Evolutionary conservation across 1,139 yeast species (phyloP), one percentile per base, ranked within the genome.

Genomic region (Geotrichum siamense): DNA sequence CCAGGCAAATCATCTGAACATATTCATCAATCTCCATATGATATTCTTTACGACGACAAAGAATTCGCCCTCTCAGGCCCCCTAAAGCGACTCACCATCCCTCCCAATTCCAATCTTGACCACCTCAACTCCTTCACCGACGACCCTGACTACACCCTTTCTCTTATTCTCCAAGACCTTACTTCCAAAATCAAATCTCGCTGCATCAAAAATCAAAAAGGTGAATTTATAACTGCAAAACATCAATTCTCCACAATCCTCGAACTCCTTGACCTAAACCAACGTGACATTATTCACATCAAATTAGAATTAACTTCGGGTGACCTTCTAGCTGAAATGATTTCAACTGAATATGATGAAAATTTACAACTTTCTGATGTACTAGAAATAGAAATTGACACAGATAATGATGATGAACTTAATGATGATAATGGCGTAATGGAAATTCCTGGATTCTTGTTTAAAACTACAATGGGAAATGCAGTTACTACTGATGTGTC

Each of bases 161-260:
- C 44, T 4, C 43, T 34, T 17, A 8, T 43, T 16, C 17, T 43
- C 5, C 19, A 43, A 33, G 33, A 21, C 19, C 16, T 43, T 2
- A 27, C 30, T 2, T 6, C 15, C 13, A 38, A 38, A 43, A 43
- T 43, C 21, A 30, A 19, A 17, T 12, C n/a, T 1, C 43, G 46
- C 10, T 9, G 23, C 2, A 10, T 43, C 12, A 43, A 43, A 21
- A 39, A 34, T 20, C 36, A 51, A 9, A 45, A 52, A 20, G 57
- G 55, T n/a, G 32, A 30, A 22, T 31, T 22, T 2, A 51, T 54
- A 8, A 28, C 47, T 8, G 51, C 36, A 2, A 49, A 44, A n/a
- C 55, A 49, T 36, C 48, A 44, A 19, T 54, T 55, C 39, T 31
- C 43, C n/a, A 48, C 52, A 10, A 33, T 46, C 9, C 48, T 53